Base-by-base conservation (phyloP, 768 basidiomycete genomes). In the Dioszegia crocea region DNA sequence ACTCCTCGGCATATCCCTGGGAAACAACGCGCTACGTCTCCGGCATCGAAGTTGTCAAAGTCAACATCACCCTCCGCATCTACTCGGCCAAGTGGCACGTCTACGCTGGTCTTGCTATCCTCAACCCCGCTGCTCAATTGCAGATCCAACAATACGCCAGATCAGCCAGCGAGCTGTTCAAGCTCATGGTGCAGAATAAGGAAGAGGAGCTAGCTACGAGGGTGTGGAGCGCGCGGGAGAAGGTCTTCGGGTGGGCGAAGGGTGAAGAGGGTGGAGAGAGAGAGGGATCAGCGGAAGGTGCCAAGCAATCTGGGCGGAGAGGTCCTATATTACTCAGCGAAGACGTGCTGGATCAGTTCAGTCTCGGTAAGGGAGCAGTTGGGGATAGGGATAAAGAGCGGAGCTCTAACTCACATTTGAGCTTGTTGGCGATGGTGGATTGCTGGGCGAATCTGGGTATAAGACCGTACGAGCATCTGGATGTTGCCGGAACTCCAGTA, bases 41-140 rank as follows among this genome's bases (percentile, higher is more conserved):
- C 23, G 96, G 96, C 0, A 92, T 99, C 67, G 96, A 99, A 76
- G 93, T 91, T 1, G 91, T 91, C 67, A 99, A 99, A 79, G 92
- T 91, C 68, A 99, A 99, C 81, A 87, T 97, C 77, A 86, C 88
- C 62, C 83, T 96, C 19, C 89, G 96, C 0, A 98, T 99, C 69
- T 99, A 97, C 78, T 84, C 90, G 43, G 96, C 92, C 77, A 88
- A 91, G 61, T 99, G 92, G 92, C 94, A 99, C 78, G 94, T 99
- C 71, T 99, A 99, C 75, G 94, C 94, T 14, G 94, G 96, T 1
- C 84, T 99, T n/a, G 94, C 94, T 0, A 90, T 98, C 74, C 83
- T 99, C 62, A 98, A 99, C 77, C 94, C 96, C 4, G 86, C 83
- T 11, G 96, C 96, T 0, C 83, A 84, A 40, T 76, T 82, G 1